A percentile compares a stretch with the other conserved stretches of the same genome.
phyloP scores from a whole-genome alignment of 2,329 filamentous ascomycete species.

The Didymella segeticola region DNA sequence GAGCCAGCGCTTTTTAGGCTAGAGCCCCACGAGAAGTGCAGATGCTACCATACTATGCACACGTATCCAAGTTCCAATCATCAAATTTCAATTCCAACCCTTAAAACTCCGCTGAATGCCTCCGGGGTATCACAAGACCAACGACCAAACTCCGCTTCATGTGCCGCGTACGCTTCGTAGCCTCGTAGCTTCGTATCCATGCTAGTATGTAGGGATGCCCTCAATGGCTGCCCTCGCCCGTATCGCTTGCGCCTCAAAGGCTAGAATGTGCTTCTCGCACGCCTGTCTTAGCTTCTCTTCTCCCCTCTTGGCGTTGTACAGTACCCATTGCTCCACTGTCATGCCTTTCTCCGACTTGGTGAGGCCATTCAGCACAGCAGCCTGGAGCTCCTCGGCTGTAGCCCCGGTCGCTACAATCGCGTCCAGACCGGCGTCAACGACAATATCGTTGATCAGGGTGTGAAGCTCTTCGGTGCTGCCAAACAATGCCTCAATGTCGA shows the following conservation, averaged over 20 bases:
- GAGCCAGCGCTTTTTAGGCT: conserved; percentile 35
- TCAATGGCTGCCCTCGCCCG: conserved; percentile 80
- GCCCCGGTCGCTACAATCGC: conserved; percentile 29
- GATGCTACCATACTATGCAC: conserved; percentile 6
- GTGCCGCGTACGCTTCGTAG: too few relatives aligned
- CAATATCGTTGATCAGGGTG: conserved; percentile 34
- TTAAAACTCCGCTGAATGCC: conserved; percentile 10
- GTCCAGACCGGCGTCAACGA: conserved; percentile 42
- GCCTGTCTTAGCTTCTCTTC: conserved; percentile 80
- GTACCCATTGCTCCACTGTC: conserved; percentile 94
- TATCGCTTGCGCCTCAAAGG: conserved; percentile 83
- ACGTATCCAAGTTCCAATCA: neutral
- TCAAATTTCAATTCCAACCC: conserved; percentile 2
- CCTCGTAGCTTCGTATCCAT: conserved; percentile 2
- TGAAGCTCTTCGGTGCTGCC: conserved; percentile 33
- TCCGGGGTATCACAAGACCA: conserved; percentile 35
- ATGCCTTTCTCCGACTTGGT: conserved; percentile 82
- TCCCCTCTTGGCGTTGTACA: conserved; percentile 77
- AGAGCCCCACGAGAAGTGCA: conserved; percentile 11
- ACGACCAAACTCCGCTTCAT: conserved; percentile 18
- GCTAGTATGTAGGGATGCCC: conserved; percentile 45
- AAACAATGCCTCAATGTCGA: conserved; percentile 79
- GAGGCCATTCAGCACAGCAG: conserved; percentile 64
- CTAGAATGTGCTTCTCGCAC: conserved; percentile 81
- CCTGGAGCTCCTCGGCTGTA: conserved; percentile 52